Percentiles rank a stretch among this genome's conserved stretches.
Evolutionary conservation across 1,284 basidiomycete species (phyloP).

Genomic region (Fomitopsis palustris): DNA sequence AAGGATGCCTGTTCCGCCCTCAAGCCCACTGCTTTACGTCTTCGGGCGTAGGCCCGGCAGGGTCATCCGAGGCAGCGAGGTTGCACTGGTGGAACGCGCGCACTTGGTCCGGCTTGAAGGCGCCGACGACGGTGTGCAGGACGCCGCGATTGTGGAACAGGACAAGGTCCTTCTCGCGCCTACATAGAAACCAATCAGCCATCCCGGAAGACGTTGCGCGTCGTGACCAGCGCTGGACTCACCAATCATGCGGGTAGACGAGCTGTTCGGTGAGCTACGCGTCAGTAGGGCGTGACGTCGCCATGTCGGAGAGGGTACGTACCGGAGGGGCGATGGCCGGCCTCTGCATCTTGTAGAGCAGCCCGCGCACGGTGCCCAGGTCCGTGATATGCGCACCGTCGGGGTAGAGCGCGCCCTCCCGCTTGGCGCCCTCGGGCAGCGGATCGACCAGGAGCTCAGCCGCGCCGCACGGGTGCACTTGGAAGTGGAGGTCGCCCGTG

Average conservation of each 20-base stretch:
- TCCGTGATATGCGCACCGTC: constrained; percentile 72
- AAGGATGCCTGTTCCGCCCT: neutral
- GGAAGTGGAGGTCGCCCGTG: constrained; percentile 72
- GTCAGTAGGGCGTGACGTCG: neutral
- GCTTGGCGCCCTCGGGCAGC: constrained; percentile 49
- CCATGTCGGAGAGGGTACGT: constrained; percentile 14
- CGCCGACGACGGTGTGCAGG: constrained; percentile 75
- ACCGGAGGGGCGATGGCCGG: constrained; percentile 74
- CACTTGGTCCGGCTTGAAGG: constrained; percentile 67
- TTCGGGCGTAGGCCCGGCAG: constrained; percentile 45
- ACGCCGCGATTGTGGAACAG: constrained; percentile 76
- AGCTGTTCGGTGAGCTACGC: constrained; percentile 27
- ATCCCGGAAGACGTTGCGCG: too few relatives aligned
- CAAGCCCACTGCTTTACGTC: constrained; percentile 42
- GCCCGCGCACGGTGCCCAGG: constrained; percentile 62
- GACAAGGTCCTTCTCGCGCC: constrained; percentile 61
- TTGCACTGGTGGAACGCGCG: constrained; percentile 69
- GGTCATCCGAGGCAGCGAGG: constrained; percentile 56
- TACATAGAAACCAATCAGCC: constrained; percentile 2
- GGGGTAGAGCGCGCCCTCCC: constrained; percentile 64
- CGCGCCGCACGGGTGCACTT: constrained; percentile 71
- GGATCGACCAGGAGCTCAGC: constrained; percentile 58
- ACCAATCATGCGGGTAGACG: constrained; percentile 68
- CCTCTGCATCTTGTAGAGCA: constrained; percentile 78
- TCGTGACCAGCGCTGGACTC: too few relatives aligned